Conservation (phyloP, 202 grass and related monocot genomes). For the Zizania palustris region DNA sequence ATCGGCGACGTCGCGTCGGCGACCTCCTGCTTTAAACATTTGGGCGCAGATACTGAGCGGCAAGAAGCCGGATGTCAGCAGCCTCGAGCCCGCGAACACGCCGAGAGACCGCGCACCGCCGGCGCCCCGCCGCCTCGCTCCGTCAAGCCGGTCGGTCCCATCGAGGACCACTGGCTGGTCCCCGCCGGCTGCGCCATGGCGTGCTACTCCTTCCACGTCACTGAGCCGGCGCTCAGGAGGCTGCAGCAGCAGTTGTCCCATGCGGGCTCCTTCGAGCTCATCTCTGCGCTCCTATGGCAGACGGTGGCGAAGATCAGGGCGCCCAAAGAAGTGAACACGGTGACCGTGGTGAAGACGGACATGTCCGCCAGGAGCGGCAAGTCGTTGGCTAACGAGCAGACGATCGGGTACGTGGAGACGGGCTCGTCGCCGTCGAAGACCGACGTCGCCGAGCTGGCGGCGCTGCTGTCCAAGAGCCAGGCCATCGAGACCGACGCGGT, state of each 20-base stretch:
- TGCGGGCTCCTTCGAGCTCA: slow-evolving; percentile 62
- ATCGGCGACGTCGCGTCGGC: slow-evolving; percentile 76
- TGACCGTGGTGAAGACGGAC: slow-evolving; percentile 61
- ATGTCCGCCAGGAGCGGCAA: slow-evolving; percentile 45
- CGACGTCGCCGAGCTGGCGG: slow-evolving; percentile 65
- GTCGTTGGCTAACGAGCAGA: slow-evolving; percentile 61
- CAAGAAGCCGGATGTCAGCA: slow-evolving; percentile 27
- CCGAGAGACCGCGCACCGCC: neutral
- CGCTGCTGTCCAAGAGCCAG: slow-evolving; percentile 52
- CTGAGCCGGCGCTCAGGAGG: slow-evolving; percentile 42
- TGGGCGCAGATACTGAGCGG: slow-evolving; percentile 73
- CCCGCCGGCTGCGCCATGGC: slow-evolving; percentile 60
- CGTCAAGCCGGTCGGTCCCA: slow-evolving; percentile 66
- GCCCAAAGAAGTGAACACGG: slow-evolving; percentile 43
- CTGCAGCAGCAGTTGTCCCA: slow-evolving; percentile 41
- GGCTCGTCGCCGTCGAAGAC: slow-evolving; percentile 61
- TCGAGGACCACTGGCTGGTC: slow-evolving; percentile 69
- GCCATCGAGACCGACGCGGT: slow-evolving; percentile 63
- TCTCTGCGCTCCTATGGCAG: slow-evolving; percentile 75
- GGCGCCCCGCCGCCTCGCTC: slow-evolving; percentile 33
- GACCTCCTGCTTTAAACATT: slow-evolving; percentile 66
- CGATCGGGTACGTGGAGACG: slow-evolving; percentile 53
- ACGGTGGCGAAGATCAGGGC: slow-evolving; percentile 63
- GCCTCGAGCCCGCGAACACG: slow-evolving; percentile 23
- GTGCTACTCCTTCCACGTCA: slow-evolving; percentile 69